phyloP scores from a whole-genome alignment of 1,284 basidiomycete genomes.

The Mycosarcoma mackinlayi region DNA sequence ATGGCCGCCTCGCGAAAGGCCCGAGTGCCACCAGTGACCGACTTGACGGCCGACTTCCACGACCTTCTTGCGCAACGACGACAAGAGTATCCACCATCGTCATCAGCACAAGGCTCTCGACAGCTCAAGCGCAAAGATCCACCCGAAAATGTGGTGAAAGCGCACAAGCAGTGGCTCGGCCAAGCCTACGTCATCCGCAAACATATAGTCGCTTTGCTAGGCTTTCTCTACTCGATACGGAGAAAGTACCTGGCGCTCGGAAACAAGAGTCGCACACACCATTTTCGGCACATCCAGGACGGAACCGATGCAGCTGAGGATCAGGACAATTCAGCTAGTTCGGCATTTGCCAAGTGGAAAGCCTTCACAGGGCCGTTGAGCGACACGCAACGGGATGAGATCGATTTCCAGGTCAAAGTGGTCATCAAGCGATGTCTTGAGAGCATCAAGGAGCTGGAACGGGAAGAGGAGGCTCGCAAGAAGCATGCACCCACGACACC shows the following conservation, averaged over 20 bases:
- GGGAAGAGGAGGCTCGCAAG: constrained; percentile 75
- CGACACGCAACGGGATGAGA: constrained; percentile 87
- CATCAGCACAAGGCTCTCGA: constrained; percentile 17
- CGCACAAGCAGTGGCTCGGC: constrained; percentile 43
- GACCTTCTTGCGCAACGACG: constrained; percentile 27
- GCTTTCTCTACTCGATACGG: constrained; percentile 52
- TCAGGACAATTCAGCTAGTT: constrained; percentile 16
- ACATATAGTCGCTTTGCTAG: constrained; percentile 46
- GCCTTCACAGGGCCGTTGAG: constrained; percentile 76
- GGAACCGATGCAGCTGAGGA: constrained; percentile 25
- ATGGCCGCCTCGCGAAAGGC: constrained; percentile 25
- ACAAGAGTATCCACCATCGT: constrained; percentile 33
- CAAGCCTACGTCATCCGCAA: constrained; percentile 53
- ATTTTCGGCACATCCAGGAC: constrained; percentile 20
- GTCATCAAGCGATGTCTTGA: constrained; percentile 84
- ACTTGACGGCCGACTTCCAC: constrained; percentile 40
- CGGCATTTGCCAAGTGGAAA: constrained; percentile 57
- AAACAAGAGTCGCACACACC: constrained; percentile 25
- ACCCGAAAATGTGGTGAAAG: constrained; percentile 37
- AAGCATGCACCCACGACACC: constrained; percentile 48
- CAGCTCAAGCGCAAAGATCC: constrained; percentile 34
- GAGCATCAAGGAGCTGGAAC: constrained; percentile 84
- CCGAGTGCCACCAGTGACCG: constrained; percentile 26
- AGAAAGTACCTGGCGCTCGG: constrained; percentile 50
- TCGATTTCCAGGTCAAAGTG: constrained; percentile 86